phyloP scores from a whole-genome alignment of 108 stramenopile genomes.

The Pseudonitzschia multiseries region DNA sequence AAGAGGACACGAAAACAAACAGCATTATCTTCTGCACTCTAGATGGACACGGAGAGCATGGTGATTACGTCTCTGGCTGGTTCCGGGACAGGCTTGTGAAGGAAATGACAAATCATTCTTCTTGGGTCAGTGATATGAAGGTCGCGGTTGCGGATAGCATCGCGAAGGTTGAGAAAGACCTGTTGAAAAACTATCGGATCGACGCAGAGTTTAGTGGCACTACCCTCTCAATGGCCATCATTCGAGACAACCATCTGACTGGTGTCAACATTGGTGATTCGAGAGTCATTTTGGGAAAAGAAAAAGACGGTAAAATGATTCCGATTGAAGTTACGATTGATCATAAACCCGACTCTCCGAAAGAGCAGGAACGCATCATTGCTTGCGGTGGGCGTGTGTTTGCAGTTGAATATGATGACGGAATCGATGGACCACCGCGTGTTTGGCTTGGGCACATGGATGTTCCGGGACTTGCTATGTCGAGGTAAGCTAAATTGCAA shows the following conservation, averaged over 20 bases:
- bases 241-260: constrained; percentile 86
- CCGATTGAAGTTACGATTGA: constrained; percentile 91
- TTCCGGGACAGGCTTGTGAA: constrained; percentile 87
- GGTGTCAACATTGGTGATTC: constrained; percentile 96
- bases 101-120: constrained; percentile 87
- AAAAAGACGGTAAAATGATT: constrained; percentile 51
- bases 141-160: constrained; percentile 78
- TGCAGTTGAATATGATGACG: constrained; percentile 98
- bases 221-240: constrained; percentile 90
- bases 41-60: constrained; percentile 98
- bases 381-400: constrained; percentile 95
- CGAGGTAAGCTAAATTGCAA: constrained; percentile 43
- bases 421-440: constrained; percentile 97
- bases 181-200: constrained; percentile 88
- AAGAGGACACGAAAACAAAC: constrained; percentile 89
- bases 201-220: constrained; percentile 97
- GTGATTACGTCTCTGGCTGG: constrained; percentile 90
- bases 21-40: constrained; percentile 91
- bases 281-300: constrained; percentile 82
- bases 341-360: constrained; percentile 98
- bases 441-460: constrained; percentile 99
- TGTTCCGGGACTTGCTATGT: constrained; percentile 98
- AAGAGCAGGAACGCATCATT: constrained; percentile 94
- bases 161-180: constrained; percentile 85
- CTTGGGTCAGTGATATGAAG: constrained; percentile 78